Base-by-base conservation (phyloP, 306 rosid genomes). In the Vicia sativa region DNA sequence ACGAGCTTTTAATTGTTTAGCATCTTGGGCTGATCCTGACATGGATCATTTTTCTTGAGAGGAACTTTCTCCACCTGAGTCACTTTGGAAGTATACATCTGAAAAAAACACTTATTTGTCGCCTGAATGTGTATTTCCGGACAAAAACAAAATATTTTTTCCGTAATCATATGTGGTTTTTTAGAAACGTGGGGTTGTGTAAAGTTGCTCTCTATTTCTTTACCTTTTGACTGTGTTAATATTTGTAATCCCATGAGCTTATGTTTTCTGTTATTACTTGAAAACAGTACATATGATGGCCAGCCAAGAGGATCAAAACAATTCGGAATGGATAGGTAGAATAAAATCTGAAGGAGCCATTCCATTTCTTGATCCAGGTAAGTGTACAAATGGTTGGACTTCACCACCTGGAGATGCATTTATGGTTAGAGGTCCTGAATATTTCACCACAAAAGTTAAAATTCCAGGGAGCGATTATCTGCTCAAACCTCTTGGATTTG, bases 351-450 rank as follows among this genome's bases (percentile, higher is more conserved):
- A 77, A 65, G 98, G 98, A 59, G 70, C 85, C 63, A 73, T 89
- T 76, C 95, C 95, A n/a, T 77, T 75, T 72, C 63, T 42, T 68
- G 86, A 82, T 64, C 80, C 78, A 56, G 74, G 80, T 46, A 86
- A 80, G 70, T 78, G 89, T 73, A 68, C 73, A n/a, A 84, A 82
- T 67, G 95, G 96, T 62, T 90, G 98, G 98, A 82, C 93, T 49
- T 67, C 87, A 34, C 98, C 96, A 45, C 96, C 92, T 59, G 86
- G 83, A 43, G 77, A 84, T 67, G 85, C 75, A 69, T 90, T 90
- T 79, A 69, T 84, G 88, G 93, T 92, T 46, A 90, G 98, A 80
- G 93, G 98, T 62, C 96, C 96, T 4, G 86, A 90, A 34, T 92
- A 92, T 77, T 80, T 92, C 14, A 83, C 86, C 34, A 86, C 88